Conservation (phyloP, 129 eudicot species). For the Arctium minus region DNA sequence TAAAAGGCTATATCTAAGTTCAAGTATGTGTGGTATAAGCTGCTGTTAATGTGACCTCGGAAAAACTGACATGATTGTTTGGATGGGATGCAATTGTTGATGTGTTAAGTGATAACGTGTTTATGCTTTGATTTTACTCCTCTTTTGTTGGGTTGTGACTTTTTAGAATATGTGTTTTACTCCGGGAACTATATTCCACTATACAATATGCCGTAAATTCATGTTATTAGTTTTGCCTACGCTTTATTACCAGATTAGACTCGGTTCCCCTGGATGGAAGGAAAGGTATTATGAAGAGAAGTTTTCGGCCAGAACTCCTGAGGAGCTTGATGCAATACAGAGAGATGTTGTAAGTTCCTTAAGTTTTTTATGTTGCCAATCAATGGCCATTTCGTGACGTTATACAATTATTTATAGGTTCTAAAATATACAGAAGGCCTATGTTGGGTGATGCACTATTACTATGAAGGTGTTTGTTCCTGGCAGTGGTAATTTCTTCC, state of each 20-base stretch:
- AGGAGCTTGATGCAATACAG: conserved; percentile 31
- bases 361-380: not conserved
- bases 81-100: not conserved
- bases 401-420: conserved; percentile 43
- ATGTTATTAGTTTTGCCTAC: not conserved
- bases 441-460: conserved; percentile 99
- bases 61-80: too few relatives aligned
- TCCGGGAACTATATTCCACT: not conserved
- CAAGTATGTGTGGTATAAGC: too few relatives aligned
- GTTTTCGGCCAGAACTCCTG: conserved; percentile 23
- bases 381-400: not conserved
- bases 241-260: conserved; percentile 17
- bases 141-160: not conserved
- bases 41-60: too few relatives aligned
- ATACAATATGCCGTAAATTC: not conserved
- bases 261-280: conserved; percentile 32
- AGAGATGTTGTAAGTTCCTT: conserved; percentile 32
- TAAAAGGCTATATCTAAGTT: too few relatives aligned
- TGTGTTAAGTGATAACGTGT: not conserved
- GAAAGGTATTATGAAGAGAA: conserved; percentile 40
- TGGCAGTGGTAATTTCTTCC: conserved; percentile 71
- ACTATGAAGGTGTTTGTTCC: conserved; percentile 97
- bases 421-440: conserved; percentile 81
- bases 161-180: not conserved
- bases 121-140: not conserved